A percentile compares a stretch with the other conserved stretches of the same genome.
These are phyloP conservation scores for Paramarasmius palmivorus DNA, from an alignment of 1,284 basidiomycete genomes.

Conservation along the genomic window DNA sequence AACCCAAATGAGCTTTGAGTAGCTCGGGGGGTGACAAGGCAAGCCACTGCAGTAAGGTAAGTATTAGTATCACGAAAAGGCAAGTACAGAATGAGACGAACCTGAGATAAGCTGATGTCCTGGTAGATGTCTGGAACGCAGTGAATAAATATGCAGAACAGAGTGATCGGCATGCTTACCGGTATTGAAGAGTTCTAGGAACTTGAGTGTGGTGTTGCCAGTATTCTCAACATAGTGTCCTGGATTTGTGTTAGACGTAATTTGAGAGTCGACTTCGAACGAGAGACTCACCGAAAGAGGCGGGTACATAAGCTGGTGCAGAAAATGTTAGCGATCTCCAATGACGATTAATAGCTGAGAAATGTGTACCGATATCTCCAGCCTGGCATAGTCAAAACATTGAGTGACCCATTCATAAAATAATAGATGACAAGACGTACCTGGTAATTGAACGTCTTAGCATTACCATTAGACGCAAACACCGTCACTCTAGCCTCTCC, in stretches of 20 bases:
- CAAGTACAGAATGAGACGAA: slow-evolving; percentile 27
- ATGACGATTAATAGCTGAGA: too few relatives aligned
- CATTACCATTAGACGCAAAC: slow-evolving; percentile 61
- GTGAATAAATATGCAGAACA: slow-evolving; percentile 2
- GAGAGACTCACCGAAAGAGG: slow-evolving; percentile 48
- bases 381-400: slow-evolving; percentile 34
- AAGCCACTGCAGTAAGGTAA: slow-evolving; percentile 51
- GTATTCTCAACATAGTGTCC: slow-evolving; percentile 76
- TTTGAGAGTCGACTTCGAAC: too few relatives aligned
- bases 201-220: slow-evolving; percentile 62
- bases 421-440: slow-evolving; percentile 26
- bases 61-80: background rate
- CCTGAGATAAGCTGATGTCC: slow-evolving; percentile 65
- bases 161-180: slow-evolving; percentile 30
- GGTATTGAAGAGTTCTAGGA: slow-evolving; percentile 67
- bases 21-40: slow-evolving; percentile 62
- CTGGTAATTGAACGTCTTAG: slow-evolving; percentile 69
- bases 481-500: slow-evolving; percentile 62
- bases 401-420: slow-evolving; percentile 1
- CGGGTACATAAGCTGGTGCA: slow-evolving; percentile 51
- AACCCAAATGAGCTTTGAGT: slow-evolving; percentile 60
- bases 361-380: slow-evolving; percentile 58
- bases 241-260: slow-evolving; percentile 14
- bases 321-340: background rate
- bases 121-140: slow-evolving; percentile 52